A percentile compares a stretch with the other conserved stretches of the same genome.
Conservation (phyloP, 2,329 filamentous ascomycete species). For the Pezicula rhizophila region DNA sequence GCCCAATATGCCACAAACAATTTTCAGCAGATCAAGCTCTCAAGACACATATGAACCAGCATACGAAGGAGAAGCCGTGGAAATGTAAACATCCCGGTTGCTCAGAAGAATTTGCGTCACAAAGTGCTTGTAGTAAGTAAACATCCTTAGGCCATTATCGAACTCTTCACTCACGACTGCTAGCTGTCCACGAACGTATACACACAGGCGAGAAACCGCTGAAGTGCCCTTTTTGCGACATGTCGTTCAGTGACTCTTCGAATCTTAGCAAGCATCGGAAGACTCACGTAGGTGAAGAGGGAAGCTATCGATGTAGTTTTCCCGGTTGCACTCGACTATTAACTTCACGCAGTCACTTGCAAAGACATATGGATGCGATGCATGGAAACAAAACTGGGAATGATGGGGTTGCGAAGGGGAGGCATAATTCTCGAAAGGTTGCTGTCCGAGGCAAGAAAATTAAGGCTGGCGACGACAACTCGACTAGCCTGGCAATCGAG, state of each 20-base stretch:
- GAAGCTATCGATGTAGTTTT: slow-evolving; percentile 41
- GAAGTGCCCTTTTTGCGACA: slow-evolving; percentile 50
- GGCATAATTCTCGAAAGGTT: slow-evolving; percentile 12
- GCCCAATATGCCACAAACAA: slow-evolving; percentile 46
- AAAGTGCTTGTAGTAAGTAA: slow-evolving; percentile 55
- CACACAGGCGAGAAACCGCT: slow-evolving; percentile 62
- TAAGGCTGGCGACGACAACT: too few species aligned
- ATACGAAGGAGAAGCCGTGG: slow-evolving; percentile 61
- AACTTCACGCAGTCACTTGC: slow-evolving; percentile 53
- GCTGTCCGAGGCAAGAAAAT: too few species aligned
- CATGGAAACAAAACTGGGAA: slow-evolving; percentile 15
- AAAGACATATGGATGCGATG: slow-evolving; percentile 41
- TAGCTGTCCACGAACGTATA: slow-evolving; percentile 61
- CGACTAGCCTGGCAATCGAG: too few species aligned
- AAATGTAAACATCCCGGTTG: slow-evolving; percentile 41
- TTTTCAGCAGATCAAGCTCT: slow-evolving; percentile 65
- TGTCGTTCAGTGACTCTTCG: slow-evolving; percentile 57
- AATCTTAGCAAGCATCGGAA: slow-evolving; percentile 62
- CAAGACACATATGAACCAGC: slow-evolving; percentile 60
- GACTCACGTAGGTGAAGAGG: slow-evolving; percentile 47
- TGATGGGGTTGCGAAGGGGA: slow-evolving; percentile 30
- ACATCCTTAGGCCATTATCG: slow-evolving; percentile 19
- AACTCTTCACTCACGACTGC: slow-evolving; percentile 1
- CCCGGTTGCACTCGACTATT: slow-evolving; percentile 51
- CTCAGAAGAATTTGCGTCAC: slow-evolving; percentile 56